Evolutionary conservation across 1,284 basidiomycete genomes (phyloP).

Genomic region (Anthracocystis setariae): DNA sequence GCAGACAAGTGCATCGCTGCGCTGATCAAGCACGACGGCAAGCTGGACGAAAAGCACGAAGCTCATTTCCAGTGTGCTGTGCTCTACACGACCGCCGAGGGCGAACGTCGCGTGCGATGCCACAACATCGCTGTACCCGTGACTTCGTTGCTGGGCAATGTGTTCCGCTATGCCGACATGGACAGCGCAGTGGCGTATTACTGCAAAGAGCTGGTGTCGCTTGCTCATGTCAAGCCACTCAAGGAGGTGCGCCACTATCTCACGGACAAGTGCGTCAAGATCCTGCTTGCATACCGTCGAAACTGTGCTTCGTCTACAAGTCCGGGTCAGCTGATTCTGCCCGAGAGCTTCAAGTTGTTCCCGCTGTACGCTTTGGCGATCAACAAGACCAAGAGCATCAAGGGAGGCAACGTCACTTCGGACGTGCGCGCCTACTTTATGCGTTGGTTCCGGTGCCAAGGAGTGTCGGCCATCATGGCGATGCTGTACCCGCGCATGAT

Average conservation of each 20-base stretch:
- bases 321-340: conserved; percentile 87
- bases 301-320: conserved; percentile 87
- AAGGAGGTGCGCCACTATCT: conserved; percentile 83
- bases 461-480: conserved; percentile 78
- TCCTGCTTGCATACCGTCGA: conserved; percentile 87
- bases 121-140: conserved; percentile 86
- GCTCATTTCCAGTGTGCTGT: conserved; percentile 90
- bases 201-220: conserved; percentile 78
- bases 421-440: conserved; percentile 91
- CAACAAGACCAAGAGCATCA: conserved; percentile 89
- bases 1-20: conserved; percentile 83
- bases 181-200: conserved; percentile 82
- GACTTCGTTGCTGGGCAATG: conserved; percentile 84
- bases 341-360: conserved; percentile 89
- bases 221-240: conserved; percentile 78
- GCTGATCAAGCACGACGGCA: conserved; percentile 74
- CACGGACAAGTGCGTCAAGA: conserved; percentile 83
- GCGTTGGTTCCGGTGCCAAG: conserved; percentile 78
- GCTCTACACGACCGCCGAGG: conserved; percentile 83
- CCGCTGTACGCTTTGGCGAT: conserved; percentile 86
- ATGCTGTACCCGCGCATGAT: conserved; percentile 89
- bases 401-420: conserved; percentile 85
- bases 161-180: conserved; percentile 92
- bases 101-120: conserved; percentile 84
- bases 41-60: conserved; percentile 79